Percentiles rank a stretch among this genome's conserved stretches.
phyloP scores from a whole-genome alignment of 2,329 filamentous ascomycete species.

The Penicillium sp. region DNA sequence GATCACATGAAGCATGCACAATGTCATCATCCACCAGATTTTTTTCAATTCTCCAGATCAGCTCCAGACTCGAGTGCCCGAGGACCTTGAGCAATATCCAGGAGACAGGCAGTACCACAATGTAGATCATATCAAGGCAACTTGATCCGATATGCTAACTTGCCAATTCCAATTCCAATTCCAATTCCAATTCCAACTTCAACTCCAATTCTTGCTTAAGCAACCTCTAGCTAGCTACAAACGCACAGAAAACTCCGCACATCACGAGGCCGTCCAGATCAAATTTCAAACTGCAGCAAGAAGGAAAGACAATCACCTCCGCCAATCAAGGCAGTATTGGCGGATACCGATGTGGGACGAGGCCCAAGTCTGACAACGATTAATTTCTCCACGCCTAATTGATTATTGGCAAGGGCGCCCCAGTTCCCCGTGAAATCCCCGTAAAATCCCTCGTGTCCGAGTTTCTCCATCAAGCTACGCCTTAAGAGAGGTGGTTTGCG shows the following conservation, averaged over 20 bases:
- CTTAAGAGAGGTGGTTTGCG: too few species aligned
- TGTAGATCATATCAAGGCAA: not conserved
- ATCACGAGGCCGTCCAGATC: slow-evolving; percentile 15
- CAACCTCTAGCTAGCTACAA: not conserved
- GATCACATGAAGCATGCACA: slow-evolving; percentile 7
- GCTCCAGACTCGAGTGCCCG: too few species aligned
- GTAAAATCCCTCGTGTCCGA: slow-evolving; percentile 11
- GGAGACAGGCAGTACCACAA: not conserved
- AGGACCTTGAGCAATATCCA: too few species aligned
- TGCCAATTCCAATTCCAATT: not conserved
- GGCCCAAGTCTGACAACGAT: not conserved
- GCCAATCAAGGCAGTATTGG: slow-evolving; percentile 21
- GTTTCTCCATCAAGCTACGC: not conserved
- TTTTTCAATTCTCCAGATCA: too few species aligned
- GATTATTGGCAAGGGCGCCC: slow-evolving; percentile 1
- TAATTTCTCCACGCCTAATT: slow-evolving; percentile 7
- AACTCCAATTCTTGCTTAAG: not conserved
- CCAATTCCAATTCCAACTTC: not conserved
- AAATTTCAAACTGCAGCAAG: not conserved
- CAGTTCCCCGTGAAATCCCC: slow-evolving; percentile 14
- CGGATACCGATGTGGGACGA: slow-evolving; percentile 29
- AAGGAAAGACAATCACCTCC: not conserved
- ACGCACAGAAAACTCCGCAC: slow-evolving; percentile 8
- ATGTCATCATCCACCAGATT: slow-evolving; percentile 20
- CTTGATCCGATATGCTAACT: too few species aligned